A percentile compares a stretch with the other conserved stretches of the same genome.
Conservation (phyloP, 352 stramenopile genomes). For the Hyaloperonospora brassicae region DNA sequence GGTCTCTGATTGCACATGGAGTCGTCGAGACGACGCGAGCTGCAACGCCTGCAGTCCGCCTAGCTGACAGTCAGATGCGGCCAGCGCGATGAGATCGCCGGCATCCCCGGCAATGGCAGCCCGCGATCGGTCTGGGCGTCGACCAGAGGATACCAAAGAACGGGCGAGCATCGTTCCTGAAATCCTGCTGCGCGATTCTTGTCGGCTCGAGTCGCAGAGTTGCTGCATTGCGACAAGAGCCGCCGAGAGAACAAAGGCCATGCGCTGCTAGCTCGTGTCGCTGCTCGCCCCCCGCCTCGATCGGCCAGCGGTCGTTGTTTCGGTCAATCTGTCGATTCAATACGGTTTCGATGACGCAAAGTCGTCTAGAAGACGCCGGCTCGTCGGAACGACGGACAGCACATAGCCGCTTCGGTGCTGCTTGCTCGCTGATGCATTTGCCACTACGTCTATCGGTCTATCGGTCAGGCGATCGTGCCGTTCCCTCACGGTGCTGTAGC, state of each 20-base stretch:
- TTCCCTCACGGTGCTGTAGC: not conserved
- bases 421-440: not conserved
- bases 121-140: constrained; percentile 21
- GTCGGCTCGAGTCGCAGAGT: not conserved
- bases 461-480: not conserved
- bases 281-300: not conserved
- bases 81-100: constrained; percentile 3
- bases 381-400: not conserved
- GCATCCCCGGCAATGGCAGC: constrained; percentile 16
- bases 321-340: constrained; percentile 1
- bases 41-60: not conserved
- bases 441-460: no score
- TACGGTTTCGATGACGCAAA: not conserved
- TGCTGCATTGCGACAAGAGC: not conserved
- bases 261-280: not conserved
- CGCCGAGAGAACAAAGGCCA: not conserved
- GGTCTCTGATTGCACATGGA: no score
- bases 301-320: not conserved
- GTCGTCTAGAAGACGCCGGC: not conserved
- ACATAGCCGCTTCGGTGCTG: not conserved
- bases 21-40: not conserved
- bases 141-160: constrained; percentile 14
- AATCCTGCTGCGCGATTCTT: constrained; percentile 13
- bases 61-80: constrained; percentile 15
- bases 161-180: constrained; percentile 7